Evolutionary conservation across 805 yeast species (phyloP), one percentile per base, ranked within the genome.

Genomic region (Dipodascus geniculatus): DNA sequence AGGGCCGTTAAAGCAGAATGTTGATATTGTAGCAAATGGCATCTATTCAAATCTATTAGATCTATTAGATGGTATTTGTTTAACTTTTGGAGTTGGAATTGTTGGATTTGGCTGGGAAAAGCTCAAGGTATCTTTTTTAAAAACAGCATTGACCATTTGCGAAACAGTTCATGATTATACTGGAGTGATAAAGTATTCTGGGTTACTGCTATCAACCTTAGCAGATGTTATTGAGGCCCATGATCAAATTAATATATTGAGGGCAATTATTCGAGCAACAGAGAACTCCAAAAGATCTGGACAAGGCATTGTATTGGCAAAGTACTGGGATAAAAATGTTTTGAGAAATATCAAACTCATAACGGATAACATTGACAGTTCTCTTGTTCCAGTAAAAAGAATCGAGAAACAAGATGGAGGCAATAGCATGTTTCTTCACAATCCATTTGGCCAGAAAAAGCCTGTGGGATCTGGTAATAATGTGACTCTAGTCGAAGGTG

Each of bases 321-420:
- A 57, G 0, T 87, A 87, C 61, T 87, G 95, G 87, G 96, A 91
- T 65, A 81, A 83, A 0, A 76, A 73, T 54, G 54, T 91, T 6
- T 69, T 87, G 1, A 71, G 90, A 56, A 75, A 73, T 23, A 69
- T 81, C 8, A 62, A 55, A 1, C 23, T 62, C 20, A 52, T 58
- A 16, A 58, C 61, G 6, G 55, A 60, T 11, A 54, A 33, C n/a
- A 52, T 33, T 2, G 35, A 33, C n/a, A 23, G 31, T 49, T 23
- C 42, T 35, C 42, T 44, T 42, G 22, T 55, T 52, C 55, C 54
- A 22, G 51, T 42, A 44, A 55, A 42, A 44, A 48, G 24, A 23
- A 17, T 28, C 19, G 49, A 20, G 33, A 42, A 23, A 47, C 22
- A n/a, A 23, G 50, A 11, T 2, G 17, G 14, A 3, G 31, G 11